These are phyloP conservation scores for Sistotremastrum niveocremeum DNA, from an alignment of 768 basidiomycete genomes.

Conservation along the genomic window DNA sequence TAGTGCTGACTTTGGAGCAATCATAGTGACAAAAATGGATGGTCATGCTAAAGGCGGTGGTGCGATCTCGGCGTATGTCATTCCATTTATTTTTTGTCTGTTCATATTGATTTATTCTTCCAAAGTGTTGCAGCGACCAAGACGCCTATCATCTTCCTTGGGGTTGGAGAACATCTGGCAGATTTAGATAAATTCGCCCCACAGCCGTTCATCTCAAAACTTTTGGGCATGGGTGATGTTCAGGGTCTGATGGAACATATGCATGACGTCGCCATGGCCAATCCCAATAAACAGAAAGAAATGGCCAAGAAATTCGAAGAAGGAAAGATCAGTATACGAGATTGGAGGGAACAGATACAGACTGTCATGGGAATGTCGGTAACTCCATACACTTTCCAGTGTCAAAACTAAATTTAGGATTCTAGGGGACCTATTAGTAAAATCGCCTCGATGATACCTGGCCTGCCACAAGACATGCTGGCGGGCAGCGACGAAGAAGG, in stretches of 20 bases:
- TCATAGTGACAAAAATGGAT: conserved; percentile 99
- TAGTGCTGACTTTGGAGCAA: conserved; percentile 92
- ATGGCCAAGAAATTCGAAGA: conserved; percentile 97
- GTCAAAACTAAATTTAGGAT: neutral
- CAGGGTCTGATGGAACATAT: conserved; percentile 97
- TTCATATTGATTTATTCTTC: conserved; percentile 5
- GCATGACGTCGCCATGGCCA: conserved; percentile 87
- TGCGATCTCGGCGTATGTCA: conserved; percentile 90
- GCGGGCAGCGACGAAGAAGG: conserved; percentile 93
- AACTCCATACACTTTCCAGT: conserved; percentile 5
- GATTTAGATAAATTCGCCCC: conserved; percentile 95
- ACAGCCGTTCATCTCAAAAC: conserved; percentile 92
- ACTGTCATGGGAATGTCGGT: conserved; percentile 92
- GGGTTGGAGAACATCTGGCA: conserved; percentile 94
- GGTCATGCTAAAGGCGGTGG: conserved; percentile 99
- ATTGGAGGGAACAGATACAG: conserved; percentile 95
- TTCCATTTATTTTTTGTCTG: neutral
- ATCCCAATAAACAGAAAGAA: conserved; percentile 95
- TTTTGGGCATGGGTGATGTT: conserved; percentile 91
- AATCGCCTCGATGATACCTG: conserved; percentile 98
- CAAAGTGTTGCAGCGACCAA: conserved; percentile 92
- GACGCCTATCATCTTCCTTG: conserved; percentile 97
- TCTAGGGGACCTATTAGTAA: conserved; percentile 95
- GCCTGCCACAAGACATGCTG: conserved; percentile 81
- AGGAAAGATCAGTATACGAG: conserved; percentile 91